A percentile compares a stretch with the other conserved stretches of the same genome.
Evolutionary conservation across 2,329 filamentous ascomycete species (phyloP).

Genomic region (Aureobasidium vineae): DNA sequence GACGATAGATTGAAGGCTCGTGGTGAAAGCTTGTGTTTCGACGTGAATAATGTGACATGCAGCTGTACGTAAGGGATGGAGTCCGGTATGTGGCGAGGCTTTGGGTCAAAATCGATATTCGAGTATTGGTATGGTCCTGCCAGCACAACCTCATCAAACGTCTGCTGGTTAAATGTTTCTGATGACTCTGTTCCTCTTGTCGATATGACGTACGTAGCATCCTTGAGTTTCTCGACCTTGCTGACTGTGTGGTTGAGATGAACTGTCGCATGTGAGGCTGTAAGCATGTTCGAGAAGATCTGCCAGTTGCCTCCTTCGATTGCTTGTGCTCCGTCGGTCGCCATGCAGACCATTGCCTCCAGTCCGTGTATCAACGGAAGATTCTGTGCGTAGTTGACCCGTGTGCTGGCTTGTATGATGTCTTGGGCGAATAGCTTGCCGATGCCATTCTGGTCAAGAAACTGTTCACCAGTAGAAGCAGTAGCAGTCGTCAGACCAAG

Average conservation of each 20-base stretch:
- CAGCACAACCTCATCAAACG: slow-evolving; percentile 77
- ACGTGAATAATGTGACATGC: slow-evolving; percentile 86
- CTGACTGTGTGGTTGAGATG: slow-evolving; percentile 67
- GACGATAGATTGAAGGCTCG: slow-evolving; percentile 67
- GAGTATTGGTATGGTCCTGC: slow-evolving; percentile 82
- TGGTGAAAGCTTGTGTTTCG: slow-evolving; percentile 68
- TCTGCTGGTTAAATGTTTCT: background rate
- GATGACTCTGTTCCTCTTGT: slow-evolving; percentile 9
- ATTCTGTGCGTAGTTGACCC: slow-evolving; percentile 95
- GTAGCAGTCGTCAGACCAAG: slow-evolving; percentile 67
- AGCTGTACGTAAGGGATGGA: slow-evolving; percentile 80
- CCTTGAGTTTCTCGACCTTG: slow-evolving; percentile 4
- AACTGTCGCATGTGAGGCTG: slow-evolving; percentile 60
- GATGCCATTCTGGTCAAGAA: slow-evolving; percentile 67
- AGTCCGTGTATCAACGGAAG: slow-evolving; percentile 81
- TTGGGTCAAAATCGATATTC: slow-evolving; percentile 56
- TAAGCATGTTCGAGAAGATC: slow-evolving; percentile 83
- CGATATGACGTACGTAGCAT: slow-evolving; percentile 18
- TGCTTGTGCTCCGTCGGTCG: slow-evolving; percentile 76
- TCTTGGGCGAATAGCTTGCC: slow-evolving; percentile 68
- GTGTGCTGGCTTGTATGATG: slow-evolving; percentile 83
- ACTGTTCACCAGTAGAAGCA: slow-evolving; percentile 69
- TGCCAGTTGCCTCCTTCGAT: slow-evolving; percentile 88
- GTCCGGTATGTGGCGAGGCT: slow-evolving; percentile 59
- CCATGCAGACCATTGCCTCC: slow-evolving; percentile 89